Evolutionary conservation across 257 asterid species (phyloP).

Genomic region (Solanum gracilifrons): DNA sequence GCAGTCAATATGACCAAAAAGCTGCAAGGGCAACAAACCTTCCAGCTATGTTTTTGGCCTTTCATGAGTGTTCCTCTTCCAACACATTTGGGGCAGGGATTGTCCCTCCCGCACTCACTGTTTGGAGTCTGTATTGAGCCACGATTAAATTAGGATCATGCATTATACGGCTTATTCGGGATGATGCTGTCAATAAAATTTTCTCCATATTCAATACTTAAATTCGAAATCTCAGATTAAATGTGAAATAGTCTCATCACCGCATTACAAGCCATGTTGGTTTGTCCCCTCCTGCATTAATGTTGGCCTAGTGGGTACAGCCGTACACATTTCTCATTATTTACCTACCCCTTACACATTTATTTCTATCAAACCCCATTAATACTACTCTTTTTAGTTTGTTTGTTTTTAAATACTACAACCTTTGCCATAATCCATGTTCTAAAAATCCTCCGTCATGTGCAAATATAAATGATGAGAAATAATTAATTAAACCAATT

Average conservation of each 20-base stretch:
- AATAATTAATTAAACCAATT: neutral
- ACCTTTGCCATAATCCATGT: neutral
- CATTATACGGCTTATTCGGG: no score
- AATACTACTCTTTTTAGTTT: neutral
- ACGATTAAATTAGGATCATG: no score
- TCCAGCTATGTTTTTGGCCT: neutral
- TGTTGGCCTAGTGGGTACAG: neutral
- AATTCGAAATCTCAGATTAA: no score
- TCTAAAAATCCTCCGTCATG: neutral
- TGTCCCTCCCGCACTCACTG: neutral
- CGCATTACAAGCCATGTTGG: neutral
- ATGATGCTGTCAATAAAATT: rapidly evolving
- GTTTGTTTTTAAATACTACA: neutral
- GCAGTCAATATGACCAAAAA: neutral
- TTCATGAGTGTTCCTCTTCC: neutral
- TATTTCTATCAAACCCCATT: neutral
- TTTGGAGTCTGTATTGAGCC: no score
- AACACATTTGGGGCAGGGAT: neutral
- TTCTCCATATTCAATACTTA: rapidly evolving
- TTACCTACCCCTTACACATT: neutral
- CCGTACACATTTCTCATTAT: slow-evolving; percentile 7
- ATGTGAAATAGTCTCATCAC: no score
- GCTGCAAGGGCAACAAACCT: neutral
- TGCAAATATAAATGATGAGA: neutral
- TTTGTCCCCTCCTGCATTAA: neutral